Percentiles rank a stretch among this genome's conserved stretches.
Conservation (phyloP, 2,329 filamentous ascomycete genomes). For the Colletotrichum musicola region DNA sequence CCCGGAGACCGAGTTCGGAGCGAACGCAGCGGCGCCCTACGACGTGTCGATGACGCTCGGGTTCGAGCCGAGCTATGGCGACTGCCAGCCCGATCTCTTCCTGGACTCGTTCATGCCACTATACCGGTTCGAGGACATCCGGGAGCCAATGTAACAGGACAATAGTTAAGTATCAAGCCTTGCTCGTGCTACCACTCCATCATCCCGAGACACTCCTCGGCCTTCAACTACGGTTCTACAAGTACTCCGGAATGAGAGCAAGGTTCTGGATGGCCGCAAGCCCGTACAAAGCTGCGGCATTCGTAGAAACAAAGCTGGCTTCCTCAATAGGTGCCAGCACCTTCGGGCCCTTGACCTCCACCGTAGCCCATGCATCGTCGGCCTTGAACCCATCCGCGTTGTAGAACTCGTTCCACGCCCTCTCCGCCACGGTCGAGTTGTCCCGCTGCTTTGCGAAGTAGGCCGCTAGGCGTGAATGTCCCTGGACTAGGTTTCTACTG, state of each 20-base stretch:
- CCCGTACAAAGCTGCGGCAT: not conserved
- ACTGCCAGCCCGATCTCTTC: slow-evolving; percentile 29
- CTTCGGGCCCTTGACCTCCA: not conserved
- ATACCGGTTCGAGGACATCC: not conserved
- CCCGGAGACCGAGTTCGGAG: slow-evolving; percentile 1
- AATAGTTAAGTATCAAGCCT: not conserved
- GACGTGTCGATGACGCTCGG: slow-evolving; percentile 29
- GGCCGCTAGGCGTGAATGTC: not conserved
- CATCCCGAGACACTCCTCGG: too few relatives aligned
- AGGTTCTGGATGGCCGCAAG: not conserved
- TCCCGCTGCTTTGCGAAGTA: not conserved
- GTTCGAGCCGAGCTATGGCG: slow-evolving; percentile 28
- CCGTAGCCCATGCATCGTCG: not conserved
- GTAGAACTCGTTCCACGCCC: not conserved
- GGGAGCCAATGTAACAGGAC: not conserved
- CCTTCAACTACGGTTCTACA: not conserved
- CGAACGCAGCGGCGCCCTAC: not conserved
- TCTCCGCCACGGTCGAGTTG: not conserved
- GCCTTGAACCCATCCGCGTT: not conserved
- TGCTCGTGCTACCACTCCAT: too few relatives aligned
- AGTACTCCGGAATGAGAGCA: not conserved
- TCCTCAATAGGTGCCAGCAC: not conserved
- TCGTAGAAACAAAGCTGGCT: not conserved
- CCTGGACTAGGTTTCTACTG: not conserved
- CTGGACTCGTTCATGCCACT: slow-evolving; percentile 31